Percentiles rank a stretch among this genome's conserved stretches.
Conservation (phyloP, 2,329 filamentous ascomycete species). For the Paecilomyces dactylethromorphus region DNA sequence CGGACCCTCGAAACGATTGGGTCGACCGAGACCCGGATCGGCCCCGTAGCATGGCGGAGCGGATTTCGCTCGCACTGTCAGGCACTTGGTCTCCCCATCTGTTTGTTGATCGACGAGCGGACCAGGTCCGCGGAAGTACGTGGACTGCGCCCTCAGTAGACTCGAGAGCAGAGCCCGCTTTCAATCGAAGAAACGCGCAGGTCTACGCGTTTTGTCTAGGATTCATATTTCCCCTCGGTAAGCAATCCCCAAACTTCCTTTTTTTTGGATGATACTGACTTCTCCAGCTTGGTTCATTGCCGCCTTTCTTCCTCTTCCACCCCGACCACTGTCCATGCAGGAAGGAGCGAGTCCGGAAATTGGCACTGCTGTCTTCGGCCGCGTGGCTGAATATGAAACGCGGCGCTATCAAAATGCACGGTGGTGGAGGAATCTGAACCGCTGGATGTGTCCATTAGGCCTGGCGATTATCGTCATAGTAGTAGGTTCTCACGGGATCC, state of each 20-base stretch:
- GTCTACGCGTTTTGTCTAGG: constrained; percentile 68
- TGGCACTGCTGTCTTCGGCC: constrained; percentile 39
- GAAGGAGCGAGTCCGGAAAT: constrained; percentile 36
- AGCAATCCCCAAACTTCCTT: constrained; percentile 19
- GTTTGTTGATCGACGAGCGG: constrained; percentile 54
- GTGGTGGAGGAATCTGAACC: constrained; percentile 60
- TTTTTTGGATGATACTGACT: constrained; percentile 10
- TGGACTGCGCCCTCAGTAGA: constrained; percentile 70
- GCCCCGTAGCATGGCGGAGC: not conserved
- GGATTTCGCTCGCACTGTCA: constrained; percentile 1
- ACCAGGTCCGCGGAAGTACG: constrained; percentile 45
- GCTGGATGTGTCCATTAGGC: constrained; percentile 54
- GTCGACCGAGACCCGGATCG: constrained; percentile 7
- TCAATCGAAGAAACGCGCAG: constrained; percentile 66
- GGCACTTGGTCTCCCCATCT: constrained; percentile 68
- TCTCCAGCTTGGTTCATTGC: constrained; percentile 69
- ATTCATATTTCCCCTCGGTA: constrained; percentile 69
- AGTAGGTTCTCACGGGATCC: constrained; percentile 33
- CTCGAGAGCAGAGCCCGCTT: constrained; percentile 55
- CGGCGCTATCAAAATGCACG: constrained; percentile 52
- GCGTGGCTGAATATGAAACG: constrained; percentile 40
- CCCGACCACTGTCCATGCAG: constrained; percentile 48
- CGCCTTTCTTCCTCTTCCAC: constrained; percentile 65
- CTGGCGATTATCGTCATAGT: constrained; percentile 49
- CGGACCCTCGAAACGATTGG: constrained; percentile 40